Base-by-base conservation (phyloP, 139 green algal genomes). In the Closterium sp. region DNA sequence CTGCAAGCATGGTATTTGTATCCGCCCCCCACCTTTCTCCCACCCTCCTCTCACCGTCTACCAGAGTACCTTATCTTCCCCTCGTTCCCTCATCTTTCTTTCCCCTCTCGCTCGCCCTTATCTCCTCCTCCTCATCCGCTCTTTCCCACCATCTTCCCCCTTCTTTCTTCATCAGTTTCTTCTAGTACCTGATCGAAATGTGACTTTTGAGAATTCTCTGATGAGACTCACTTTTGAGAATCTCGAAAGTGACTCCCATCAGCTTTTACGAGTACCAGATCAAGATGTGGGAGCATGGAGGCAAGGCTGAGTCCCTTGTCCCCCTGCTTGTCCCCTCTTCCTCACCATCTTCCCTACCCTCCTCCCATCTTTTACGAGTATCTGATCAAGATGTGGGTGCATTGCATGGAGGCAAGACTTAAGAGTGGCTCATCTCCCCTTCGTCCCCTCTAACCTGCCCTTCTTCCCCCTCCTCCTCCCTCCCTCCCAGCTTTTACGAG, bases 251-350 rank as follows among this genome's bases (percentile, higher is more conserved):
- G n/a, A n/a, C n/a, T n/a, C n/a, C n/a, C n/a, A n/a, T n/a, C 42
- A 94, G 88, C 9, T 98, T 97, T 92, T 98, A 97, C 89, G 97
- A 98, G 95, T 98, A 98, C 92, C 92, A 97, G 91, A 90, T 98
- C 30, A 98, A 98, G 94, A 30, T 90, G 5, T 95, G 89, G 92
- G 50, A 95, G 21, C 92, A 94, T 22, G 92, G 90, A 2, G 94
- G 94, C 85, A 90, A 90, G 31, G 87, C 91, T 9, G n/a, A n/a
- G n/a, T n/a, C n/a, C n/a, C n/a, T n/a, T n/a, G n/a, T n/a, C n/a
- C n/a, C n/a, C n/a, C n/a, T n/a, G n/a, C 27, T 29, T 17, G 86
- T 27, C 0, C 62, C 62, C 62, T 24, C 62, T 27, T 79, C 62
- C 62, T 13, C 17, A 4, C 19, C 62, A 2, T 24, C 17, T 79